Evolutionary conservation across 371 early-diverging fungal genomes (phyloP), one percentile per base, ranked within the genome.

Genomic region (Rhizopus arrhizus): DNA sequence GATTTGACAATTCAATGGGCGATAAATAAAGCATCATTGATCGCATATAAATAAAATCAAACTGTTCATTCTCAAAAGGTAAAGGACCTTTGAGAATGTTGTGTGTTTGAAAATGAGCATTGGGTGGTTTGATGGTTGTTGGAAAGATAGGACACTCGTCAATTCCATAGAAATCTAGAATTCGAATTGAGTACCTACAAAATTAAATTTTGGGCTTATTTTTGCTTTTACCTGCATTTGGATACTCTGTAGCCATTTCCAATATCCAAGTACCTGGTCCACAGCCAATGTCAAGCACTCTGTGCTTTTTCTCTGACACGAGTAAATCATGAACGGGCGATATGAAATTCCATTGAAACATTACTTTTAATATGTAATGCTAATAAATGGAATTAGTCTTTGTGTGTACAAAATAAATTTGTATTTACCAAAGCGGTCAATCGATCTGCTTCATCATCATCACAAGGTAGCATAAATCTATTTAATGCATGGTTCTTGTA

Each of bases 11-110:
- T 32, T 82, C 64, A n/a, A 69, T 65, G 0, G 66, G 66, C 3
- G 81, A 74, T 46, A 83, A 62, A 28, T 72, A 73, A 4, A 67
- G 47, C 1, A 82, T 53, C 61, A 85, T 75, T 49, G 70, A 50
- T 31, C 85, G 74, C 71, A 83, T 75, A 62, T 80, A 75, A 34
- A 86, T 65, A 62, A 73, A 86, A 57, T 86, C 86, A 61, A 86
- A 82, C 33, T 66, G 49, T 33, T 70, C 70, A 49, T 81, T 82
- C 7, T 75, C 60, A 69, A 77, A 86, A 3, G 86, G 82, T 28
- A 86, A 59, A 1, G 54, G 53, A 4, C 81, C 78, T n/a, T 77
- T 69, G 10, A 81, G 61, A 10, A 84, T 66, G 45, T 85, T 72
- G 41, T 81, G 79, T 22, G 74, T 69, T 35, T 66, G 62, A 61